Evolutionary conservation across 1,284 basidiomycete genomes (phyloP), one percentile per base, ranked within the genome.

Genomic region (Agroathelia rolfsii): DNA sequence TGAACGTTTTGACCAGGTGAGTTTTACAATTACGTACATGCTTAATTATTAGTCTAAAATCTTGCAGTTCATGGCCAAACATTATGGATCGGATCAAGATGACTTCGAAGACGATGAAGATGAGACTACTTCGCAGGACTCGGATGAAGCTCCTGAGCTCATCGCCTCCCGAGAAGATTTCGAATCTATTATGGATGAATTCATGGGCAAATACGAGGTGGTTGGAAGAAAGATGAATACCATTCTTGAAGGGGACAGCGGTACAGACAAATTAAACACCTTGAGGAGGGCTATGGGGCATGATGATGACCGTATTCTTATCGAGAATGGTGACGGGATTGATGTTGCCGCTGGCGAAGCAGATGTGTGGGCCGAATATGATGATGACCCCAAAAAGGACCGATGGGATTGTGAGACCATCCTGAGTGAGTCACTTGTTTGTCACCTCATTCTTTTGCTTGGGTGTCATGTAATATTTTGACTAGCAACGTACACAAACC

Each of bases 361-460:
- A 8, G 63, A 70, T 23, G 60, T 77, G 22, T 53, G 69, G 25
- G 64, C 70, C 51, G 66, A 63, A 16, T 51, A 69, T 7, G 63
- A 74, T 21, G 57, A 69, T 12, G 72, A 76, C 30, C 73, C 78
- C 33, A 75, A 77, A 44, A 76, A 80, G 45, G 80, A 87, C 40
- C 66, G 77, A 40, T 96, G 93, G 92, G 92, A 97, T 52, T 92
- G 87, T 38, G 89, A 96, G 58, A 93, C 87, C 0, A 84, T 97
- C 32, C 63, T 96, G 2, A 79, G 92, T 93, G 52, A 55, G 83
- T 67, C 16, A n/a, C n/a, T 27, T 4, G 32, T 34, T 35, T 10
- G 6, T 36, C 17, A 5, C 34, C n/a, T 34, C 17, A 11, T 28
- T 28, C 25, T n/a, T 16, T 28, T 24, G 11, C 20, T 18, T 14